Evolutionary conservation across 176 grass and related monocot genomes (phyloP).

Genomic region (Zoysia japonica): DNA sequence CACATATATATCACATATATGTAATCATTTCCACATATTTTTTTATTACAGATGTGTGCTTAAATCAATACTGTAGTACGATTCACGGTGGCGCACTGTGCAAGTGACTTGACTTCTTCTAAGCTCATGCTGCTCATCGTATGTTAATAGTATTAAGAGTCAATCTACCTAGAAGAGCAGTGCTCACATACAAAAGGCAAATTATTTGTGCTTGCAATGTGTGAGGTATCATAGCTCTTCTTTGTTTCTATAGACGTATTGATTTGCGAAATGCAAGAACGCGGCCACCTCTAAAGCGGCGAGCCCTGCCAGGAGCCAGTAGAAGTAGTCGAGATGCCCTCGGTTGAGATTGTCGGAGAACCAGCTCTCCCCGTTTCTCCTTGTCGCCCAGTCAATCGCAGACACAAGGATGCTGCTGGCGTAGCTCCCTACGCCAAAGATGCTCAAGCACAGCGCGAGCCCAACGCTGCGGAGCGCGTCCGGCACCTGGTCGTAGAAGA

Average conservation of each 20-base stretch:
- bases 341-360: constrained; percentile 69
- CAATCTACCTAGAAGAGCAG: too few relatives aligned
- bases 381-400: constrained; percentile 49
- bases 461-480: constrained; percentile 58
- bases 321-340: constrained; percentile 79
- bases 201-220: neutral
- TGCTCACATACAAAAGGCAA: neutral
- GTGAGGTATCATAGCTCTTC: neutral
- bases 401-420: constrained; percentile 58
- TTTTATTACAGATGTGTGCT: too few relatives aligned
- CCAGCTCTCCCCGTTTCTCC: constrained; percentile 52
- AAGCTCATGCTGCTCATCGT: too few relatives aligned
- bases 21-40: too few relatives aligned
- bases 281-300: constrained; percentile 35
- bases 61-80: too few relatives aligned
- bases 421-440: constrained; percentile 55
- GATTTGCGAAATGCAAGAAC: constrained; percentile 45
- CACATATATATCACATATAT: too few relatives aligned
- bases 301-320: constrained; percentile 59
- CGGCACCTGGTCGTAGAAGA: constrained; percentile 76
- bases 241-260: constrained; percentile 44
- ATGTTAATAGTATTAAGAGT: too few relatives aligned
- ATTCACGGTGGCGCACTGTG: too few relatives aligned
- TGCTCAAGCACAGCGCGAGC: constrained; percentile 63
- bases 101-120: too few relatives aligned